phyloP scores from a whole-genome alignment of 73 alveolate species.

The Urostyla sp. region DNA sequence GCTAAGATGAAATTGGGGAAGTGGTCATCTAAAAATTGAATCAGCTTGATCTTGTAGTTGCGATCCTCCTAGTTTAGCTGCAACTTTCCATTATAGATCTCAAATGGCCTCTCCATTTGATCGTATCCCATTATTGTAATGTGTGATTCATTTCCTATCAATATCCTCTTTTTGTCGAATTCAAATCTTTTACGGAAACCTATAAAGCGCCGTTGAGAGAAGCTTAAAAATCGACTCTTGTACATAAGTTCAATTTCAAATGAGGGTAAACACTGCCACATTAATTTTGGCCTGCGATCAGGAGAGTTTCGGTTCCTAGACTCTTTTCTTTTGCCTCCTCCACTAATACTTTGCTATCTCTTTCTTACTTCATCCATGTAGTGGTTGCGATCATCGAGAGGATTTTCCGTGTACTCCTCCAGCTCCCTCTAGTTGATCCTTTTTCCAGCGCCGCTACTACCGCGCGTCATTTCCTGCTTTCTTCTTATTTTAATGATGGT shows the following conservation, averaged over 20 bases:
- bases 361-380: too few species aligned
- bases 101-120: conserved; percentile 16
- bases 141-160: not conserved
- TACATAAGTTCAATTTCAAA: not conserved
- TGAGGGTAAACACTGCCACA: not conserved
- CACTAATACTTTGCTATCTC: too few species aligned
- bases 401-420: too few species aligned
- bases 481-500: too few species aligned
- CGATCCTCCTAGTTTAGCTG: not conserved
- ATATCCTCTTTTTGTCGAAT: conserved; percentile 9
- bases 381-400: too few species aligned
- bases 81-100: not conserved
- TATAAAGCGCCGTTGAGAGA: conserved; percentile 5
- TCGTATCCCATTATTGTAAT: not conserved
- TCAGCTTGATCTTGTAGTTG: not conserved
- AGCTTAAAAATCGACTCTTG: not conserved
- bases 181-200: conserved; percentile 29
- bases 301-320: too few species aligned
- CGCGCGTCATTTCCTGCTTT: too few species aligned
- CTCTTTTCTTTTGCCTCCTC: too few species aligned
- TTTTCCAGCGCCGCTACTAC: too few species aligned
- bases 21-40: conserved; percentile 21
- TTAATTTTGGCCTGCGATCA: too few species aligned
- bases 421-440: too few species aligned
- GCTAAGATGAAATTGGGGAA: not conserved